Conservation (phyloP, 768 basidiomycete species). For the Dacryopinax primogenitus region DNA sequence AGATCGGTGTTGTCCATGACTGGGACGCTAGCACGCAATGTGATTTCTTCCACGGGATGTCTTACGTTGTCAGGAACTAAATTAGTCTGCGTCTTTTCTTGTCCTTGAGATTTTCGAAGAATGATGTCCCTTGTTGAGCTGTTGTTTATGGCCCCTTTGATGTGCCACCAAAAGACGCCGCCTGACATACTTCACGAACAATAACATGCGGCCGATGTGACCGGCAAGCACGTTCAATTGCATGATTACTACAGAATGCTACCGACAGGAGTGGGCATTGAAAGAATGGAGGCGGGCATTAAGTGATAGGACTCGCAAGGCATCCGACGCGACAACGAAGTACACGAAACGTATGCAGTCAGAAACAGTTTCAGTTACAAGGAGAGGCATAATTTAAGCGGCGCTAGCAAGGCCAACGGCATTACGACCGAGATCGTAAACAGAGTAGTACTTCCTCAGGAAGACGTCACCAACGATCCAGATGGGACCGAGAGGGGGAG, state of each 20-base stretch:
- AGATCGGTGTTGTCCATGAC: not conserved
- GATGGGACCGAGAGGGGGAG: slow-evolving; percentile 57
- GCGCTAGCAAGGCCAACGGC: slow-evolving; percentile 70
- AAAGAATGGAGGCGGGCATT: not conserved
- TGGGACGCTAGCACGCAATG: not conserved
- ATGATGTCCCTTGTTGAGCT: no score
- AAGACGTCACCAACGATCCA: slow-evolving; percentile 93
- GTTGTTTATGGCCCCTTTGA: not conserved
- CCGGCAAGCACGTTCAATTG: no score
- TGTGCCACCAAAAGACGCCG: no score
- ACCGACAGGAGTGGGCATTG: not conserved
- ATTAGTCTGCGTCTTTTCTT: no score
- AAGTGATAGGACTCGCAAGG: slow-evolving; percentile 4
- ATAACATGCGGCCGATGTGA: no score
- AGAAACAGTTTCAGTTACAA: not conserved
- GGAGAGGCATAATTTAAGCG: slow-evolving; percentile 14
- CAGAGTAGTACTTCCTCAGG: slow-evolving; percentile 83
- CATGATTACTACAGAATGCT: slow-evolving; percentile 9
- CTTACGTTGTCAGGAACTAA: not conserved
- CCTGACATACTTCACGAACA: not conserved
- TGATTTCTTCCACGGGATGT: not conserved
- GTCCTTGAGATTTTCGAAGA: no score
- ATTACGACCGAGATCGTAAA: slow-evolving; percentile 65
- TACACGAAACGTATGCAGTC: not conserved
- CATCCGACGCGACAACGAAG: not conserved